Percentiles rank a stretch among this genome's conserved stretches.
Evolutionary conservation across 2,329 filamentous ascomycete genomes (phyloP).

Genomic region (Capronia americana): DNA sequence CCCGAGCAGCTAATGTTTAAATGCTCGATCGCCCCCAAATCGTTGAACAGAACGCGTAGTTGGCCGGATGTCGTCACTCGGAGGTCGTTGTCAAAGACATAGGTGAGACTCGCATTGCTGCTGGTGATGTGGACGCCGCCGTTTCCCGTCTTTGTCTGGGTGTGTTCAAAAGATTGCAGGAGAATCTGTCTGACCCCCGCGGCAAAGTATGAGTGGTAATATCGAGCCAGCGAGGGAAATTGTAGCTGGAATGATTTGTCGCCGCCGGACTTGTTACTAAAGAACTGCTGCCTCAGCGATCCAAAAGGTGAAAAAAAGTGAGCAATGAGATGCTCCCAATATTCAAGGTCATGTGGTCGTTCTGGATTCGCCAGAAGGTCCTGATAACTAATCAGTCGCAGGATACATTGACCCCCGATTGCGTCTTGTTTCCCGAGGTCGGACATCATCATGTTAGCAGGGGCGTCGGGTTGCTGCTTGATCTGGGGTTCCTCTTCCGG

Average conservation of each 20-base stretch:
- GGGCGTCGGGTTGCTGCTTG: constrained; percentile 48
- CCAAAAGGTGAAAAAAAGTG: constrained; percentile 81
- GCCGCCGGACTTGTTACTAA: constrained; percentile 57
- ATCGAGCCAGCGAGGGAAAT: constrained; percentile 80
- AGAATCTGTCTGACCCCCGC: constrained; percentile 87
- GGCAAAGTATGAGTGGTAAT: constrained; percentile 87
- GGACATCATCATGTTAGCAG: constrained; percentile 49
- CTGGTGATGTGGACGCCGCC: constrained; percentile 78
- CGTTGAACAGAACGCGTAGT: constrained; percentile 79
- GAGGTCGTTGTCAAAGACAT: constrained; percentile 84
- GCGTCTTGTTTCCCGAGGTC: constrained; percentile 42
- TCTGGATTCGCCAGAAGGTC: constrained; percentile 57
- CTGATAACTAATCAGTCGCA: constrained; percentile 62
- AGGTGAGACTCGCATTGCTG: constrained; percentile 77
- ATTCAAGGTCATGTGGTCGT: constrained; percentile 69
- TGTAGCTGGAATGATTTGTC: constrained; percentile 87
- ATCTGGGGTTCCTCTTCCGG: constrained; percentile 47
- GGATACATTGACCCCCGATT: constrained; percentile 54
- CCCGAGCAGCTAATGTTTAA: constrained; percentile 78
- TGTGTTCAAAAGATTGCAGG: constrained; percentile 75
- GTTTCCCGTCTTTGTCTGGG: constrained; percentile 63
- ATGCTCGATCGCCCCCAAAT: constrained; percentile 78
- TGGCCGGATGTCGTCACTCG: constrained; percentile 83
- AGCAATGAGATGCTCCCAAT: constrained; percentile 81
- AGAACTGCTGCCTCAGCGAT: constrained; percentile 75